Percentiles rank a stretch among this genome's conserved stretches.
Conservation (phyloP, 176 grass and related monocot species). For the Rhynchospora pubera region DNA sequence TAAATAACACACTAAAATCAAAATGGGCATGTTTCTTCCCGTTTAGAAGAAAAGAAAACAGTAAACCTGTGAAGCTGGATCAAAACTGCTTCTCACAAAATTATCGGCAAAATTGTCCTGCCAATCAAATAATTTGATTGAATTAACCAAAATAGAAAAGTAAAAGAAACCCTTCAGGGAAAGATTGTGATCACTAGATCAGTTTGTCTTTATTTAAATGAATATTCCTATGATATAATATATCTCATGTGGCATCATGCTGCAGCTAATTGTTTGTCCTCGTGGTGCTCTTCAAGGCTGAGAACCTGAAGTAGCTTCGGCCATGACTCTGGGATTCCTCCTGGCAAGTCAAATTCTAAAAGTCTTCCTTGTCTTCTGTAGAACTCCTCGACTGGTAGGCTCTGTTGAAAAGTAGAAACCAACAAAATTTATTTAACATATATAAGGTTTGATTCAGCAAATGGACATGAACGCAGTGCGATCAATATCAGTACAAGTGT, state of each 20-base stretch:
- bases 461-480: neutral
- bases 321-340: constrained; percentile 88
- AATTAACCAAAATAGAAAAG: constrained; percentile 17
- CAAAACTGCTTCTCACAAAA: constrained; percentile 31
- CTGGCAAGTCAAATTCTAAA: constrained; percentile 82
- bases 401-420: constrained; percentile 35
- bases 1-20: neutral
- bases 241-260: constrained; percentile 31
- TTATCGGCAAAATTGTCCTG: constrained; percentile 5
- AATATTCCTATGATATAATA: constrained; percentile 15
- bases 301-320: constrained; percentile 70
- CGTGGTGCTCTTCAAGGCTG: constrained; percentile 62
- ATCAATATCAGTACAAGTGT: neutral
- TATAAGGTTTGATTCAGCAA: neutral
- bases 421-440: neutral
- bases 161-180: constrained; percentile 23
- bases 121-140: constrained; percentile 19
- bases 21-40: constrained; percentile 1
- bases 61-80: constrained; percentile 11
- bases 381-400: constrained; percentile 78
- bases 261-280: constrained; percentile 51
- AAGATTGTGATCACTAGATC: constrained; percentile 17
- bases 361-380: constrained; percentile 64
- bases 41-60: neutral
- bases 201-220: constrained; percentile 48